These are phyloP conservation scores for Candida morakotiae DNA, from an alignment of 805 yeast species.

Conservation along the genomic window DNA sequence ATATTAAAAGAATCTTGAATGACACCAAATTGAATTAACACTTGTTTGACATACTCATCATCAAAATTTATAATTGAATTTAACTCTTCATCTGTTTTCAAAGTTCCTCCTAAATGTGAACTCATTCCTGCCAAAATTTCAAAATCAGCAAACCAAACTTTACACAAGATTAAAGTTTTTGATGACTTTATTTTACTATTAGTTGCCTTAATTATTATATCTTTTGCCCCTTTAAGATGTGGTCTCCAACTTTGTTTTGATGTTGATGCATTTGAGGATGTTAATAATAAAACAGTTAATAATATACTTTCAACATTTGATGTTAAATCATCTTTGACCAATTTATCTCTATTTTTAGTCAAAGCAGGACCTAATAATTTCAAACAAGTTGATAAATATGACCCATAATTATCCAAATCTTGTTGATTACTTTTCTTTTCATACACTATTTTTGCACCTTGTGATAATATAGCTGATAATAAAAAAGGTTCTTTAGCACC, in stretches of 20 bases:
- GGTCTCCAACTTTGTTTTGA: slow-evolving; percentile 58
- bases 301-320: slow-evolving; percentile 61
- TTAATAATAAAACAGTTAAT: slow-evolving; percentile 59
- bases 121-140: slow-evolving; percentile 56
- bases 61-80: slow-evolving; percentile 21
- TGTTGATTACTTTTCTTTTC: slow-evolving; percentile 26
- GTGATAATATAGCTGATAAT: slow-evolving; percentile 67
- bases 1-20: slow-evolving; percentile 43
- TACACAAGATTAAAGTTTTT: slow-evolving; percentile 48
- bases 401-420: slow-evolving; percentile 43
- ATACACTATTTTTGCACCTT: slow-evolving; percentile 59
- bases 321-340: slow-evolving; percentile 11
- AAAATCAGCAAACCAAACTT: slow-evolving; percentile 52
- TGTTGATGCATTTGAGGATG: slow-evolving; percentile 56
- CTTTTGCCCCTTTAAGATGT: slow-evolving; percentile 62
- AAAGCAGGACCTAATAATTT: slow-evolving; percentile 49
- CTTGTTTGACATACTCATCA: slow-evolving; percentile 26
- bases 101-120: slow-evolving; percentile 55
- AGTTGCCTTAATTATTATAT: slow-evolving; percentile 43
- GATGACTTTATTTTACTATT: slow-evolving; percentile 23
- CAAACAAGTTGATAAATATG: slow-evolving; percentile 59
- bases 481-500: slow-evolving; percentile 61
- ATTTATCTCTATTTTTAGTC: slow-evolving; percentile 12
- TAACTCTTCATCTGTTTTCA: slow-evolving; percentile 45
- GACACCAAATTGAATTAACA: slow-evolving; percentile 38